Base-by-base conservation (phyloP, 306 rosid species). In the Prunus persica region DNA sequence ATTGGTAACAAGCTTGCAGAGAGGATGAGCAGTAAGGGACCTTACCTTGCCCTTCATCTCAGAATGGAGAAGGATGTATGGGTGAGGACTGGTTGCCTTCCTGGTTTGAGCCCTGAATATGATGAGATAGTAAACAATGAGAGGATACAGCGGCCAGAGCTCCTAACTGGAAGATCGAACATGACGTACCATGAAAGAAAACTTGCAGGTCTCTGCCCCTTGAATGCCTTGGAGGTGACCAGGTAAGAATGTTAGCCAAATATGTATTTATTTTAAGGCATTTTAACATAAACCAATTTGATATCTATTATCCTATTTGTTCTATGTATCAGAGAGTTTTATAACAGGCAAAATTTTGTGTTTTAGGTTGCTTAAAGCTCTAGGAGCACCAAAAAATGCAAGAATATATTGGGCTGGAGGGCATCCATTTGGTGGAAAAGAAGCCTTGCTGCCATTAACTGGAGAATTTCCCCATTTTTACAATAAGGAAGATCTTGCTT, bases 71-170 rank as follows among this genome's bases (percentile, higher is more conserved):
- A 87, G 84, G 99, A 95, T 45, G 99, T 95, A 11, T 95, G 99
- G 99, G 97, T 95, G 75, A 95, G 99, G 80, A 95, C 99, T 3
- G 99, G 99, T 45, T 95, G 99, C 79, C 89, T 93, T 61, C 99
- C 99, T 1, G 97, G 97, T 69, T 69, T 95, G 83, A 88, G 86
- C 86, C 87, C 63, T 0, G 86, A 92, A 41, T 87, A 75, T 14
- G 93, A 95, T 63, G 99, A 95, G 77, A 89, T 92, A 22, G 70
- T 95, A 22, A 87, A 77, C 81, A 84, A 75, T 19, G 99, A 92
- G 84, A 87, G 99, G 80, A 83, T 79, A 77, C 80, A n/a, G 41
- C 83, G 90, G 45, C 99, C 99, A 0, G 97, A 95, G 78, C 98
- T 95, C 73, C 87, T 95, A 51, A 95, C 99, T 20, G 97, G 81